Percentiles rank a stretch among this genome's conserved stretches.
These are phyloP conservation scores for Paecilomyces sp. DNA, from an alignment of 2,329 filamentous ascomycete genomes.

Conservation along the genomic window DNA sequence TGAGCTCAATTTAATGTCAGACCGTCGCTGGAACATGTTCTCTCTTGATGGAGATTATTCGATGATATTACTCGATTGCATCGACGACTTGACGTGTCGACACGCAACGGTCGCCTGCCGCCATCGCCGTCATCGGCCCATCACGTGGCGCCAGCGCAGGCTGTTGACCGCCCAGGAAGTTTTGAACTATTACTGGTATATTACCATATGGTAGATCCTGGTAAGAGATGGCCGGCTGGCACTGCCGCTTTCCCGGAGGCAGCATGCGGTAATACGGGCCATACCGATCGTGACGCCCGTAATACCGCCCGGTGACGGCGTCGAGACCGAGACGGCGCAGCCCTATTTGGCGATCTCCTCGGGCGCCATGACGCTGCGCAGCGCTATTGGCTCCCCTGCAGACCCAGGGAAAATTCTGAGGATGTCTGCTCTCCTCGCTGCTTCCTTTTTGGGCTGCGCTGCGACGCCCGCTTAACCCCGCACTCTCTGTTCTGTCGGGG, in stretches of 20 bases:
- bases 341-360: constrained; percentile 20
- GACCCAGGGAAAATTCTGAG: neutral
- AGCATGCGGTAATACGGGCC: constrained; percentile 7
- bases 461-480: neutral
- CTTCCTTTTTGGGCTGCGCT: neutral
- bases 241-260: constrained; percentile 1
- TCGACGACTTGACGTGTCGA: constrained; percentile 1
- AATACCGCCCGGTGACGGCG: constrained; percentile 12
- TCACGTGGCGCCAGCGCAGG: constrained; percentile 21
- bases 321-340: constrained; percentile 1
- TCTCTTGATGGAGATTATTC: neutral
- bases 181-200: neutral
- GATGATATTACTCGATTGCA: neutral
- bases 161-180: constrained; percentile 5
- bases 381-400: neutral
- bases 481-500: neutral
- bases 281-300: constrained; percentile 11
- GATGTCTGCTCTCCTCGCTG: constrained; percentile 3
- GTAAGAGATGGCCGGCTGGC: neutral
- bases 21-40: neutral
- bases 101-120: constrained; percentile 1
- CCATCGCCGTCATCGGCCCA: constrained; percentile 14
- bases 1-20: neutral
- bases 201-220: too few relatives aligned
- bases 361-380: constrained; percentile 9